phyloP scores from a whole-genome alignment of 2,329 filamentous ascomycete species.

The Myriosclerotinia duriaeana region DNA sequence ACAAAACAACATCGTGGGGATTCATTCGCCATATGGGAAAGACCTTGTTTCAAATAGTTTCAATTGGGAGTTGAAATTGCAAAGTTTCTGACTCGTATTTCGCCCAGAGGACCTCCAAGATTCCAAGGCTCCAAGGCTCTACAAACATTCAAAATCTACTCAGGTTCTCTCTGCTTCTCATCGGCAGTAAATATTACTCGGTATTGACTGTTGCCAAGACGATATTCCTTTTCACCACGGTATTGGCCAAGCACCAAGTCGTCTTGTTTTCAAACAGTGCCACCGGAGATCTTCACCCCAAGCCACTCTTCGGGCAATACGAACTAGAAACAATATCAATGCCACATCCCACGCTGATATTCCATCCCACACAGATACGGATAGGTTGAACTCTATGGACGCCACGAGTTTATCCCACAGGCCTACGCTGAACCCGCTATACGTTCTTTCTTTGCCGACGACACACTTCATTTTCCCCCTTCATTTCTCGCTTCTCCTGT shows the following conservation, averaged over 20 bases:
- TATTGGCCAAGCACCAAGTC: slow-evolving; percentile 13
- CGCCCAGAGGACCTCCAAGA: neutral
- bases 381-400: slow-evolving; percentile 7
- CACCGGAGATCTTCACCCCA: slow-evolving; percentile 2
- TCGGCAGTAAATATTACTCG: slow-evolving; percentile 13
- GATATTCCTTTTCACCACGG: slow-evolving; percentile 7
- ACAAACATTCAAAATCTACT: neutral
- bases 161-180: neutral
- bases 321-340: neutral
- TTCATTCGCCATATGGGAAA: slow-evolving; percentile 1
- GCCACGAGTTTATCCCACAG: slow-evolving; percentile 4
- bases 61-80: neutral
- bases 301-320: neutral
- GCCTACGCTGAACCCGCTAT: neutral
- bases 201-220: slow-evolving; percentile 8
- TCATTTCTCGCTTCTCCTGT: slow-evolving; percentile 16
- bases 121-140: neutral
- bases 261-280: neutral
- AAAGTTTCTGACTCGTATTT: neutral
- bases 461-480: slow-evolving; percentile 8
- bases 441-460: neutral
- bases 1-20: slow-evolving; percentile 16
- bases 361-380: neutral
- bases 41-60: slow-evolving; percentile 6
- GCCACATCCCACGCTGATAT: neutral